Conservation (phyloP, 768 basidiomycete genomes). For the Suillus weaverae region DNA sequence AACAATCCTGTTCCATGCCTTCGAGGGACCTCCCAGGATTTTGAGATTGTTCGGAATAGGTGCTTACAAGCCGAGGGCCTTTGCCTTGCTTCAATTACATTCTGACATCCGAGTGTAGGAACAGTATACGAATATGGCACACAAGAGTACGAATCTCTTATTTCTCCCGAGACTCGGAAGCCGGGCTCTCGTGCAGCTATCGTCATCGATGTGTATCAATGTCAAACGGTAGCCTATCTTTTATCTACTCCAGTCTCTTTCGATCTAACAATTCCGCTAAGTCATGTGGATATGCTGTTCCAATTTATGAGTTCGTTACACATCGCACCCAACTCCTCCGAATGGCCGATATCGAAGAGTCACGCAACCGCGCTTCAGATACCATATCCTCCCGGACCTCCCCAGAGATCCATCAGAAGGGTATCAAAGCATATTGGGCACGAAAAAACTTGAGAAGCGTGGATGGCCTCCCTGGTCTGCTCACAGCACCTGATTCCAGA, state of each 20-base stretch:
- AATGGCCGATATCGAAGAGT: slow-evolving; percentile 43
- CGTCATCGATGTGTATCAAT: slow-evolving; percentile 60
- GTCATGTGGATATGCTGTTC: slow-evolving; percentile 70
- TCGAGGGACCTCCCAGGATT: slow-evolving; percentile 62
- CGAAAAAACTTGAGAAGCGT: slow-evolving; percentile 48
- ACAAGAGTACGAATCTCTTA: slow-evolving; percentile 54
- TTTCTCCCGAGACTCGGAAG: slow-evolving; percentile 48
- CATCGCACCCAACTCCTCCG: slow-evolving; percentile 55
- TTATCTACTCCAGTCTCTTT: not conserved
- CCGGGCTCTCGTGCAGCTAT: slow-evolving; percentile 64
- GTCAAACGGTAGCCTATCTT: slow-evolving; percentile 37
- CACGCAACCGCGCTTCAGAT: slow-evolving; percentile 30
- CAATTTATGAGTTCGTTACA: slow-evolving; percentile 56
- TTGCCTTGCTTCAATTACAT: not conserved
- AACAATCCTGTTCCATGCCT: slow-evolving; percentile 61
- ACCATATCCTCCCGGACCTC: not conserved
- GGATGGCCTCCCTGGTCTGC: slow-evolving; percentile 58
- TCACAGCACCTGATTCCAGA: slow-evolving; percentile 21
- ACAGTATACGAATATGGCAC: slow-evolving; percentile 63
- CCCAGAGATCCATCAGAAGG: slow-evolving; percentile 21
- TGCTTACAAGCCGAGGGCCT: slow-evolving; percentile 20
- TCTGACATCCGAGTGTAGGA: slow-evolving; percentile 36
- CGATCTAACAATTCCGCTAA: slow-evolving; percentile 20
- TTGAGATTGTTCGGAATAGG: slow-evolving; percentile 58
- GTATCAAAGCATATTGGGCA: slow-evolving; percentile 56